These are phyloP conservation scores for Cryptococcus wingfieldii DNA, from an alignment of 1,284 basidiomycete genomes.

Conservation along the genomic window DNA sequence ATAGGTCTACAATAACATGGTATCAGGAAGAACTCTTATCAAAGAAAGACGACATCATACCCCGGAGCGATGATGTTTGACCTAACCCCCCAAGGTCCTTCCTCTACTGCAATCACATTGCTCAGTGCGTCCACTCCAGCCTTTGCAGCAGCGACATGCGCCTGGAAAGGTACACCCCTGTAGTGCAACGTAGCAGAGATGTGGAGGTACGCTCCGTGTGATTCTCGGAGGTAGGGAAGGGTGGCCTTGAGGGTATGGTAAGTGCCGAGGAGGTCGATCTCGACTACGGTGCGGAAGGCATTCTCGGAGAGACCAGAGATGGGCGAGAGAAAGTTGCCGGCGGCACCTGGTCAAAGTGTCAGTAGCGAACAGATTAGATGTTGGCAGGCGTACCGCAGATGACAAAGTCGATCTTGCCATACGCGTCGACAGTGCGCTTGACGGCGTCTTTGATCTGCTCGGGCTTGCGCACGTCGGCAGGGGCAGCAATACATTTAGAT, in stretches of 20 bases:
- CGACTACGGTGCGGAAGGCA: slow-evolving; percentile 86
- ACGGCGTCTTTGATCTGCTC: slow-evolving; percentile 72
- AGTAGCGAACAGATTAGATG: background rate
- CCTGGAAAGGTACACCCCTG: slow-evolving; percentile 84
- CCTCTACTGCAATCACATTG: slow-evolving; percentile 80
- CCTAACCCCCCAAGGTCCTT: slow-evolving; percentile 89
- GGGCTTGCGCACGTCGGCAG: slow-evolving; percentile 79
- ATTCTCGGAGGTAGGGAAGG: slow-evolving; percentile 63
- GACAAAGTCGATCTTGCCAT: slow-evolving; percentile 89
- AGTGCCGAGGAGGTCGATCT: slow-evolving; percentile 90
- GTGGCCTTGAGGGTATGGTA: slow-evolving; percentile 95
- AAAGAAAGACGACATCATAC: slow-evolving; percentile 24
- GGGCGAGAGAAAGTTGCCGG: slow-evolving; percentile 82
- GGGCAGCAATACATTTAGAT: slow-evolving; percentile 63
- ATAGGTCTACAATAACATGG: slow-evolving; percentile 57
- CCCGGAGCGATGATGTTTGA: slow-evolving; percentile 87
- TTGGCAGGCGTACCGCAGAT: slow-evolving; percentile 66
- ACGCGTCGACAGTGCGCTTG: slow-evolving; percentile 65
- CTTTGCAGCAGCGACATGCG: slow-evolving; percentile 91
- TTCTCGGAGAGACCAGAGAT: slow-evolving; percentile 78
- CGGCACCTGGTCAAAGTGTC: slow-evolving; percentile 59
- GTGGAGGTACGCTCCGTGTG: slow-evolving; percentile 80
- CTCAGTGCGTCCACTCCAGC: slow-evolving; percentile 87
- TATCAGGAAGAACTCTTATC: background rate
- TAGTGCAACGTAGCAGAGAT: slow-evolving; percentile 90